Evolutionary conservation across 2,329 filamentous ascomycete genomes (phyloP).

Genomic region (Fusarium sp.): DNA sequence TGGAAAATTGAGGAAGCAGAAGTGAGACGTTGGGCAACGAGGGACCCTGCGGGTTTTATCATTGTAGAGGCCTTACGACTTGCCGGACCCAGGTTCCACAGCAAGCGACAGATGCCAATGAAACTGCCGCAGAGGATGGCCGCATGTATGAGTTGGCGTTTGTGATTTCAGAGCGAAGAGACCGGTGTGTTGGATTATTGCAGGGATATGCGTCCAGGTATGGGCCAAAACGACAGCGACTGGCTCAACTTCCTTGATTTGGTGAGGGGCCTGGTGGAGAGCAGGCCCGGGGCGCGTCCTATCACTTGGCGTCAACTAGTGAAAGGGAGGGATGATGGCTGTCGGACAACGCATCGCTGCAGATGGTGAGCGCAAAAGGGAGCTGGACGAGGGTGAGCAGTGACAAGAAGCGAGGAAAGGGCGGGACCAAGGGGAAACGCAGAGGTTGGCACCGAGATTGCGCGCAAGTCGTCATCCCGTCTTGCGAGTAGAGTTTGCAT

Average conservation of each 20-base stretch:
- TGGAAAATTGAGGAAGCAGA: conserved; percentile 45
- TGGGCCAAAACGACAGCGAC: conserved; percentile 42
- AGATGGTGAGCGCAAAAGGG: conserved; percentile 44
- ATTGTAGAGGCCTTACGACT: conserved; percentile 46
- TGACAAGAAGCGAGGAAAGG: conserved; percentile 23
- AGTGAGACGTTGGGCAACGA: conserved; percentile 50
- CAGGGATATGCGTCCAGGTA: conserved; percentile 47
- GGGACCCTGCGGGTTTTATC: conserved; percentile 62
- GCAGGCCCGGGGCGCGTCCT: conserved; percentile 51
- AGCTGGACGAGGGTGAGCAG: conserved; percentile 27
- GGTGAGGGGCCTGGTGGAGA: conserved; percentile 49
- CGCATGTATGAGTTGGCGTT: conserved; percentile 58
- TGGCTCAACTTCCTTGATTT: conserved; percentile 53
- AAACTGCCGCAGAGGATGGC: conserved; percentile 45
- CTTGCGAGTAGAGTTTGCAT: conserved; percentile 31
- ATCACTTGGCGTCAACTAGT: conserved; percentile 51
- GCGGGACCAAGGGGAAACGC: conserved; percentile 13
- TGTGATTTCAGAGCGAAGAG: conserved; percentile 45
- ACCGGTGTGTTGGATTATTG: conserved; percentile 37
- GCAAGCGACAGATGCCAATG: conserved; percentile 36
- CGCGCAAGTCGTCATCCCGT: conserved; percentile 32
- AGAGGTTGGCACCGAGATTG: conserved; percentile 41
- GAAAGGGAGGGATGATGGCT: conserved; percentile 54
- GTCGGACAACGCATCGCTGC: conserved; percentile 57
- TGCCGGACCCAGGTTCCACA: conserved; percentile 40